These are phyloP conservation scores for Azolla pinnata DNA, from an alignment of 75 land plant genomes.

Conservation along the genomic window DNA sequence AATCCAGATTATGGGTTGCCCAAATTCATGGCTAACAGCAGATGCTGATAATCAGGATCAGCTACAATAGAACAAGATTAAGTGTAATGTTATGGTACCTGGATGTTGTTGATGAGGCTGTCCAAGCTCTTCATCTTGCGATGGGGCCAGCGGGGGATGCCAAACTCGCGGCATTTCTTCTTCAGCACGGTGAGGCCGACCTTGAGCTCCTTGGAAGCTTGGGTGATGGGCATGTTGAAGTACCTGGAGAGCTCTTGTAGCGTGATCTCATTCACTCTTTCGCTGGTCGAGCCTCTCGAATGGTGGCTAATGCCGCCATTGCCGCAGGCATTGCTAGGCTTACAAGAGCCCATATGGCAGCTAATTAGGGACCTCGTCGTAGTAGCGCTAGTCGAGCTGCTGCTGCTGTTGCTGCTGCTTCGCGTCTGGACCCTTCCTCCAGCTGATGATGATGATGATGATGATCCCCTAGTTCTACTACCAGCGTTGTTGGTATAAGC, in stretches of 20 bases:
- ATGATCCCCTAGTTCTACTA: too few species aligned
- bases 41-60: too few species aligned
- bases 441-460: too few species aligned
- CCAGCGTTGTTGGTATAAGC: too few species aligned
- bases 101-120: conserved; percentile 67
- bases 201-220: conserved; percentile 73
- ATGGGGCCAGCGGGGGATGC: conserved; percentile 78
- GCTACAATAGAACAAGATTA: not conserved
- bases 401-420: conserved; percentile 9
- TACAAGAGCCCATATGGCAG: too few species aligned
- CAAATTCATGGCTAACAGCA: too few species aligned
- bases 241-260: conserved; percentile 46
- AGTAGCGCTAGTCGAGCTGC: conserved; percentile 4
- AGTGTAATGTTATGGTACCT: conserved; percentile 53
- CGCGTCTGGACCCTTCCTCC: not conserved
- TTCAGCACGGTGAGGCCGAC: conserved; percentile 72
- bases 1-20: too few species aligned
- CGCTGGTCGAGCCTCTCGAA: conserved; percentile 21
- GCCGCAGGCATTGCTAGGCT: not conserved
- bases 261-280: conserved; percentile 30
- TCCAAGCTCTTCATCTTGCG: conserved; percentile 71
- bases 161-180: conserved; percentile 71
- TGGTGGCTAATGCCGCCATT: too few species aligned
- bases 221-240: conserved; percentile 78
- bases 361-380: too few species aligned